phyloP scores from a whole-genome alignment of 768 basidiomycete species.

The Grammothele lineata region DNA sequence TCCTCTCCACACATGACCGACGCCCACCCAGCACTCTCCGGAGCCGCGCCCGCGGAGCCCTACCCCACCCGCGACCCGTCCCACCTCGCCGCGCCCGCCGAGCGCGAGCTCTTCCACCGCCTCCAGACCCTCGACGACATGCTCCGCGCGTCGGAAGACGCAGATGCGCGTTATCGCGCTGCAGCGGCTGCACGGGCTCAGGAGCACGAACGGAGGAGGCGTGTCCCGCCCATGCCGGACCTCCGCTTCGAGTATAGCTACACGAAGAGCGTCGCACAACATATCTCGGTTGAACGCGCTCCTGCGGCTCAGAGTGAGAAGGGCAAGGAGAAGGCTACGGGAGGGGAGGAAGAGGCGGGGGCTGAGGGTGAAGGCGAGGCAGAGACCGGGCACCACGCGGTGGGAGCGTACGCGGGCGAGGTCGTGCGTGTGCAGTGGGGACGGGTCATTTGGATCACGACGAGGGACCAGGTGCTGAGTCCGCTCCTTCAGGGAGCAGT shows the following conservation, averaged over 20 bases:
- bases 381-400: too few species aligned
- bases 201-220: too few species aligned
- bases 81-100: too few species aligned
- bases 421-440: constrained; percentile 44
- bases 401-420: constrained; percentile 5
- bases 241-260: constrained; percentile 75
- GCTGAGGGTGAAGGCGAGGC: constrained; percentile 14
- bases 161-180: constrained; percentile 4
- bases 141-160: constrained; percentile 7
- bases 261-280: constrained; percentile 53
- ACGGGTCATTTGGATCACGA: constrained; percentile 56
- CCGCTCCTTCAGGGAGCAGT: constrained; percentile 64
- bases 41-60: too few species aligned
- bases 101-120: constrained; percentile 9
- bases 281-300: constrained; percentile 38
- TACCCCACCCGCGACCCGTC: too few species aligned
- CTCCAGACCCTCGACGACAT: constrained; percentile 13
- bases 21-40: too few species aligned
- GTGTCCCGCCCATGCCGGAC: constrained; percentile 61
- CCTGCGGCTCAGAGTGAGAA: constrained; percentile 21
- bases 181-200: too few species aligned
- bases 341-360: constrained; percentile 15
- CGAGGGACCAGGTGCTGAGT: constrained; percentile 63
- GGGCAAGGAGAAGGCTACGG: constrained; percentile 29
- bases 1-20: too few species aligned